Percentiles rank a stretch among this genome's conserved stretches.
Evolutionary conservation across 163 green algal genomes (phyloP).

Genomic region (Prototheca wickerhamii): DNA sequence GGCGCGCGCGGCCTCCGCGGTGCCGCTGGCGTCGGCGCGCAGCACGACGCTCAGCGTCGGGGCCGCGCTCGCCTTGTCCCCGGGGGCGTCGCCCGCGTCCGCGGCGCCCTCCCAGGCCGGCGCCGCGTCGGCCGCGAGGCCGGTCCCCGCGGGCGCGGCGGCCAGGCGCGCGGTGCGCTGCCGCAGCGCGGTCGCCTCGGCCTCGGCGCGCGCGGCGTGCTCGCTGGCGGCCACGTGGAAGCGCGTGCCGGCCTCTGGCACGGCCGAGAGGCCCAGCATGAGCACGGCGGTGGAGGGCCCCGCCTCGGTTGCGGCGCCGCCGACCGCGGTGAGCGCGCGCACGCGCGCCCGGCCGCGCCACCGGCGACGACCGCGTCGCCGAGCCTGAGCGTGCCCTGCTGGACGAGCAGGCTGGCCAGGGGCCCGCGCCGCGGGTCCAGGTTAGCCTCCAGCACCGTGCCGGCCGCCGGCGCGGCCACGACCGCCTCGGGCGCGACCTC

Average conservation of each 20-base stretch:
- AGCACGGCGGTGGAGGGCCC: constrained; percentile 82
- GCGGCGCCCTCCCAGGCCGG: constrained; percentile 71
- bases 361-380: constrained; percentile 78
- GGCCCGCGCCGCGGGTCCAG: constrained; percentile 74
- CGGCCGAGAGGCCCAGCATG: constrained; percentile 72
- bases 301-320: constrained; percentile 48
- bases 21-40: constrained; percentile 73
- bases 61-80: no score
- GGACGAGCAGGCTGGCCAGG: constrained; percentile 85
- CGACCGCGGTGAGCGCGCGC: constrained; percentile 44
- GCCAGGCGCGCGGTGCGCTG: constrained; percentile 52
- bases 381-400: constrained; percentile 68
- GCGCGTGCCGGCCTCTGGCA: constrained; percentile 64
- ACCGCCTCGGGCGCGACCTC: constrained; percentile 76
- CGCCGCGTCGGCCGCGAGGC: constrained; percentile 47
- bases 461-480: constrained; percentile 51
- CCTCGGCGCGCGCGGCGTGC: constrained; percentile 19
- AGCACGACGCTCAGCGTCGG: constrained; percentile 1
- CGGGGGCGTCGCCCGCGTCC: constrained; percentile 72
- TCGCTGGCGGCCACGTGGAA: constrained; percentile 37
- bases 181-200: constrained; percentile 29
- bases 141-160: constrained; percentile 63
- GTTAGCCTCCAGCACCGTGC: constrained; percentile 92
- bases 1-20: constrained; percentile 80
- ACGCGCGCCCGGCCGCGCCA: constrained; percentile 60